phyloP scores from a whole-genome alignment of 768 basidiomycete species.

The Russula brevipes region DNA sequence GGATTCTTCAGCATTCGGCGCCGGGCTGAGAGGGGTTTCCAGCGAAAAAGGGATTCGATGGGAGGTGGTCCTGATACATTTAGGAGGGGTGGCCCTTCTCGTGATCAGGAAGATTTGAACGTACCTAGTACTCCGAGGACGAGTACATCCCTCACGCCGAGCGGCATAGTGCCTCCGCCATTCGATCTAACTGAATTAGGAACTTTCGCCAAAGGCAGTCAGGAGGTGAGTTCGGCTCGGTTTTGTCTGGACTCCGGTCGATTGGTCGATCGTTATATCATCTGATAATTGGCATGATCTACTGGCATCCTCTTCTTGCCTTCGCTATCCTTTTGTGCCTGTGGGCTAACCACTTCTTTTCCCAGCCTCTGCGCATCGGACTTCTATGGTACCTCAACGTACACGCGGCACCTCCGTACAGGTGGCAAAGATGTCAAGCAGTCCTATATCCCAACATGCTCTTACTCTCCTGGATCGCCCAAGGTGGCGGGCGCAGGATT shows the following conservation, averaged over 20 bases:
- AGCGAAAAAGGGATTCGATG: constrained; percentile 26
- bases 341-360: constrained; percentile 11
- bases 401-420: constrained; percentile 70
- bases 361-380: constrained; percentile 82
- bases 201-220: constrained; percentile 37
- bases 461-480: constrained; percentile 80
- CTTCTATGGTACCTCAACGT: constrained; percentile 91
- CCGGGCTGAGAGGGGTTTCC: constrained; percentile 36
- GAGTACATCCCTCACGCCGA: constrained; percentile 28
- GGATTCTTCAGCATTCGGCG: constrained; percentile 51
- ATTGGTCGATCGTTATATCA: constrained; percentile 9
- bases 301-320: constrained; percentile 1
- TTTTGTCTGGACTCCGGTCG: neutral
- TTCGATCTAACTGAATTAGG: constrained; percentile 47
- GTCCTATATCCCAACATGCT: constrained; percentile 80
- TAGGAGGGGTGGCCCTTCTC: constrained; percentile 19
- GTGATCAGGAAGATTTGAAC: constrained; percentile 17
- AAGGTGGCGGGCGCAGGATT: constrained; percentile 76
- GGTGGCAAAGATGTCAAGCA: constrained; percentile 79
- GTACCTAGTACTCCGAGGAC: constrained; percentile 30
- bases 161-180: constrained; percentile 39
- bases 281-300: neutral
- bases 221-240: constrained; percentile 39
- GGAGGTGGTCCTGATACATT: neutral
- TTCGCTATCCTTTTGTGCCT: constrained; percentile 14